These are phyloP conservation scores for Vanderwaltozyma polyspora DNA, from an alignment of 805 yeast genomes.

Conservation along the genomic window DNA sequence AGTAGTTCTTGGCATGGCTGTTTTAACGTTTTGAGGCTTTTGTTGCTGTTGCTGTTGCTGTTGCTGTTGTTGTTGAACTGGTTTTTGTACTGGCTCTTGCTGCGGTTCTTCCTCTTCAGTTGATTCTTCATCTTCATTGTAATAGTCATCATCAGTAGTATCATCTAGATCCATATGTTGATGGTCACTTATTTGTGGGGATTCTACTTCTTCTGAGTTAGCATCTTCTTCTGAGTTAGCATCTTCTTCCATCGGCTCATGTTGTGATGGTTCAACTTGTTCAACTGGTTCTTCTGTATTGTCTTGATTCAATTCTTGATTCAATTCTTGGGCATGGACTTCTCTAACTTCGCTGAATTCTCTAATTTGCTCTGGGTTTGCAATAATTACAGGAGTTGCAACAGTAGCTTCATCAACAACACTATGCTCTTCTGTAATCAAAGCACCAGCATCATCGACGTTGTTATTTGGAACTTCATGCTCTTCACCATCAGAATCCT, in stretches of 20 bases:
- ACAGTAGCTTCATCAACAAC: slow-evolving; percentile 34
- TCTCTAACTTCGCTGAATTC: slow-evolving; percentile 49
- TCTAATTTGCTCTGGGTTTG: slow-evolving; percentile 46
- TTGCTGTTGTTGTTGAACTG: background rate
- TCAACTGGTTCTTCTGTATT: background rate
- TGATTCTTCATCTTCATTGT: background rate
- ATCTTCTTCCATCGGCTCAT: too few relatives aligned
- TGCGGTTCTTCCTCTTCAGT: too few relatives aligned
- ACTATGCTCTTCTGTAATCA: background rate
- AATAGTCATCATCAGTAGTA: too few relatives aligned
- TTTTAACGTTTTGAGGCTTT: background rate
- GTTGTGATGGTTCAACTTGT: background rate
- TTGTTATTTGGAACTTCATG: too few relatives aligned
- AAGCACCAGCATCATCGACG: background rate
- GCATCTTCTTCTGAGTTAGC: too few relatives aligned
- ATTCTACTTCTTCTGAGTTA: background rate
- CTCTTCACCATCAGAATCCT: slow-evolving; percentile 5
- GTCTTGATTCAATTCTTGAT: slow-evolving; percentile 28
- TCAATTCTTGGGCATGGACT: slow-evolving; percentile 49
- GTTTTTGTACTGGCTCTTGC: background rate
- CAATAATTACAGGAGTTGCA: slow-evolving; percentile 50
- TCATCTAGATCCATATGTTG: too few relatives aligned
- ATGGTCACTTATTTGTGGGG: too few relatives aligned
- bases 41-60: background rate
- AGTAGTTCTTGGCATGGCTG: background rate